Conservation (phyloP, 148 eudicot genomes). For the Persicaria maculosa region DNA sequence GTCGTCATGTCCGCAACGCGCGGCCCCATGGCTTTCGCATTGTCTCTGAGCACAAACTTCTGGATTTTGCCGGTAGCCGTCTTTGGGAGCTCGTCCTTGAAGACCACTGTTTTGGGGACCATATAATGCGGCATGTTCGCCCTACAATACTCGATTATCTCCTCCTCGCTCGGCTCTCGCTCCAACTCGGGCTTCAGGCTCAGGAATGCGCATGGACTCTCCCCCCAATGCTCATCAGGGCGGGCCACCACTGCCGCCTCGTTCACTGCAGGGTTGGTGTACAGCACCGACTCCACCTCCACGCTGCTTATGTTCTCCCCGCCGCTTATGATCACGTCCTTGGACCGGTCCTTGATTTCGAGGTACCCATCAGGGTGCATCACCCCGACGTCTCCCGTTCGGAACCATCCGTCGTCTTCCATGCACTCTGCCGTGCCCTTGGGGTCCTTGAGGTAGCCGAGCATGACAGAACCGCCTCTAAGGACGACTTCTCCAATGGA, state of each 20-base stretch:
- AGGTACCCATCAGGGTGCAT: constrained; percentile 40
- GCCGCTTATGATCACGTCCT: constrained; percentile 40
- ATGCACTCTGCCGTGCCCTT: constrained; percentile 19
- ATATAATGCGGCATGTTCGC: constrained; percentile 38
- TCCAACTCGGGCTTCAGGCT: constrained; percentile 21
- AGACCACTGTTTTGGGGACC: constrained; percentile 45
- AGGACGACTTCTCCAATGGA: constrained; percentile 36
- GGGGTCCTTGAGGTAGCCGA: constrained; percentile 42
- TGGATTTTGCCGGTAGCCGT: constrained; percentile 50
- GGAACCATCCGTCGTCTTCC: constrained; percentile 36
- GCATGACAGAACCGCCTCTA: constrained; percentile 29
- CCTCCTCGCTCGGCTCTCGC: constrained; percentile 19
- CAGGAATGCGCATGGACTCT: constrained; percentile 49
- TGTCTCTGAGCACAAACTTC: constrained; percentile 33
- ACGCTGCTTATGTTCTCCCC: constrained; percentile 45
- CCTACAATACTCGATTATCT: constrained; percentile 39
- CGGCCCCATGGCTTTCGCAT: constrained; percentile 27
- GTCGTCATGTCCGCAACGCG: background rate
- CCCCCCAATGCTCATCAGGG: constrained; percentile 48
- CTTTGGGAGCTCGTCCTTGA: constrained; percentile 41
- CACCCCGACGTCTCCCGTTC: constrained; percentile 40
- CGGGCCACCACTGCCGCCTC: constrained; percentile 44
- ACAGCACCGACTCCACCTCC: constrained; percentile 34
- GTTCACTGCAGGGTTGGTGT: constrained; percentile 24
- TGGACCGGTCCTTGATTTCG: constrained; percentile 40